Base-by-base conservation (phyloP, 495 filamentous ascomycete genomes). In the Aspergillus egyptiacus region DNA sequence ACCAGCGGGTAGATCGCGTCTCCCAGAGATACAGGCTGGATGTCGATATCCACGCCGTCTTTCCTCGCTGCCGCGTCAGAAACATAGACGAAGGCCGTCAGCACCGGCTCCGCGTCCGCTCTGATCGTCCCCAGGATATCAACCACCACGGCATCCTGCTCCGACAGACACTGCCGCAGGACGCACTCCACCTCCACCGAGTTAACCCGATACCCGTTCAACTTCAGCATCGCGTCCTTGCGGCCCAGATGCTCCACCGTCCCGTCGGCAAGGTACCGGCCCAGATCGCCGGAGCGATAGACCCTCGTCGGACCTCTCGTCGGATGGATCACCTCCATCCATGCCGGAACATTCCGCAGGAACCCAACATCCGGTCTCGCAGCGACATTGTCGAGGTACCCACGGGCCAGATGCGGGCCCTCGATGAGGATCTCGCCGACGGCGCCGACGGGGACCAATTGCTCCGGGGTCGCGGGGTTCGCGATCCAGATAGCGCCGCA, bases 241-340 rank as follows among this genome's bases (percentile, higher is more conserved):
- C 88, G 77, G 2, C 88, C 88, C 7, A 86, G 62, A 42, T 89
- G 87, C 39, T 85, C 79, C 40, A 93, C 82, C 10, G 77, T 81
- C 3, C 74, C 79, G 55, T 91, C 82, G 44, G 86, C 74, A 8
- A 84, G 70, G 15, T 88, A 73, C 1, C 89, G 73, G 11, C 88
- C 87, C 3, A 93, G 66, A 57, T 94, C 88, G 0, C 89, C 89
- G 5, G 88, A 91, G 3, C 85, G 78, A 55, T 94, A 94, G 13
- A 65, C n/a, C 17, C 62, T 51, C 24, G 53, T 28, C 1, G 27
- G 28, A 1, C 48, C 36, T 3, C 35, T 18, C 10, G 42, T 24
- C 0, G 42, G n/a, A 20, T 57, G 54, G 0, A 60, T 13, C 10
- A 42, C 30, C 1, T 28, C n/a, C 51, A 60, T 54, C 57, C 57